phyloP scores from a whole-genome alignment of 176 grass and related monocot species.

The Poa pratensis region DNA sequence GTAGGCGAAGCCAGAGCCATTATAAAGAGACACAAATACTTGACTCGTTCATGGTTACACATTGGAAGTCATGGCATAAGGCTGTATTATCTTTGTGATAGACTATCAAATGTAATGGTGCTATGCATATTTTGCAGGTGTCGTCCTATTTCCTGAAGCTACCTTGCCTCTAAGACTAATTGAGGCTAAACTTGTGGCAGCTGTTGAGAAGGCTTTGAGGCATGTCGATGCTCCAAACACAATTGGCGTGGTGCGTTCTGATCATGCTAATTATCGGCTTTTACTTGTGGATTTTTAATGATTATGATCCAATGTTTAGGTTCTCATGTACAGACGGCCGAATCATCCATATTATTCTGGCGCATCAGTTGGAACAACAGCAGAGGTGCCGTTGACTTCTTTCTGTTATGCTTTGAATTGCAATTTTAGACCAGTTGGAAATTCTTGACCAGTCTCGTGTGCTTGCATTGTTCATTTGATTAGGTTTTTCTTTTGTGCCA shows the following conservation, averaged over 20 bases:
- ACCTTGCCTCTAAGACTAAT: constrained; percentile 88
- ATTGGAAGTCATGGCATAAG: constrained; percentile 28
- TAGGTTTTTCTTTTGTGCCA: not conserved
- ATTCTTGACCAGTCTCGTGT: not conserved
- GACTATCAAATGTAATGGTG: constrained; percentile 35
- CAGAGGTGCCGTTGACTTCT: constrained; percentile 60
- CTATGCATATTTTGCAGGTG: constrained; percentile 55
- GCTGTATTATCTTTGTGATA: not conserved
- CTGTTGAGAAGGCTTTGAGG: constrained; percentile 80
- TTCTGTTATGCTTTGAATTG: constrained; percentile 34
- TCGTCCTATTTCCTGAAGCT: constrained; percentile 94
- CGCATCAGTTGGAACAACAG: constrained; percentile 90
- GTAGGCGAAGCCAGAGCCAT: not conserved
- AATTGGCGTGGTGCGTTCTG: constrained; percentile 80
- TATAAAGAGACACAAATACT: constrained; percentile 12
- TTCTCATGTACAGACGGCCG: constrained; percentile 53
- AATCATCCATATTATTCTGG: constrained; percentile 47
- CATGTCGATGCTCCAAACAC: constrained; percentile 70
- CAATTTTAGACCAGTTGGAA: constrained; percentile 11
- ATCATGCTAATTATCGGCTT: constrained; percentile 35
- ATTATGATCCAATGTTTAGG: constrained; percentile 47
- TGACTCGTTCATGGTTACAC: constrained; percentile 25
- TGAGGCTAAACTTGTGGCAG: constrained; percentile 65
- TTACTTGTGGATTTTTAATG: constrained; percentile 38
- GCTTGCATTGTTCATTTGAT: constrained; percentile 9